Evolutionary conservation across 352 stramenopile species (phyloP).

Genomic region (Phytophthora cactorum): DNA sequence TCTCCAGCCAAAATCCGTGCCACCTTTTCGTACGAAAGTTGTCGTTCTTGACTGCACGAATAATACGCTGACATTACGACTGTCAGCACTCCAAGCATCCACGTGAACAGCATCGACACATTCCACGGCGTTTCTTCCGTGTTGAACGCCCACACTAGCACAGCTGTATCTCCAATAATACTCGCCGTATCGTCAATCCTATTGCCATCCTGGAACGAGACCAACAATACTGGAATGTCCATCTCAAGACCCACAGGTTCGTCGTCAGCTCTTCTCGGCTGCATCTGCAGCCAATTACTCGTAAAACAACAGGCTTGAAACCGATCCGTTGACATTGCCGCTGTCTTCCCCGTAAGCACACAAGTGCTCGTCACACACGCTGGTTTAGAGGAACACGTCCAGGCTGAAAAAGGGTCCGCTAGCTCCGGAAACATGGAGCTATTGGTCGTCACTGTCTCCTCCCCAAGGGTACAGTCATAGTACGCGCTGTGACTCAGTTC

Average conservation of each 20-base stretch:
- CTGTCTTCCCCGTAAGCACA: slow-evolving; percentile 35
- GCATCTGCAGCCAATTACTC: slow-evolving; percentile 53
- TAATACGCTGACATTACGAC: slow-evolving; percentile 58
- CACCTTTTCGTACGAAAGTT: slow-evolving; percentile 61
- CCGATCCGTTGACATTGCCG: background rate
- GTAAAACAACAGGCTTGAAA: slow-evolving; percentile 65
- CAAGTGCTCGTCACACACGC: slow-evolving; percentile 48
- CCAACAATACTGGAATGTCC: slow-evolving; percentile 49
- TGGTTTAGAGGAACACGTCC: slow-evolving; percentile 29
- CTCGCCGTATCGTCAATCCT: slow-evolving; percentile 33
- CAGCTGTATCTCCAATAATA: slow-evolving; percentile 17
- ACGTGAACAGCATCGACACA: slow-evolving; percentile 66
- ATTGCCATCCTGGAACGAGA: slow-evolving; percentile 47
- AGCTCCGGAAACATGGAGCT: slow-evolving; percentile 44
- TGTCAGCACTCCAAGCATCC: slow-evolving; percentile 57
- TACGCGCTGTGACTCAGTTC: slow-evolving; percentile 19
- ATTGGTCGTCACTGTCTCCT: slow-evolving; percentile 43
- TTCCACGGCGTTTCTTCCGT: slow-evolving; percentile 68
- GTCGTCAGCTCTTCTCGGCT: slow-evolving; percentile 2
- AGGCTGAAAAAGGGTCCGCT: slow-evolving; percentile 26
- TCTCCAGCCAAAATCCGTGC: slow-evolving; percentile 25
- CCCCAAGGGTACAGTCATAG: slow-evolving; percentile 61
- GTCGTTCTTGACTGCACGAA: slow-evolving; percentile 54
- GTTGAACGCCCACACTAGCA: slow-evolving; percentile 43
- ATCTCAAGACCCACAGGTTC: background rate